Evolutionary conservation across 805 yeast species (phyloP), one percentile per base, ranked within the genome.

Genomic region (Ogataea glucozyma): DNA sequence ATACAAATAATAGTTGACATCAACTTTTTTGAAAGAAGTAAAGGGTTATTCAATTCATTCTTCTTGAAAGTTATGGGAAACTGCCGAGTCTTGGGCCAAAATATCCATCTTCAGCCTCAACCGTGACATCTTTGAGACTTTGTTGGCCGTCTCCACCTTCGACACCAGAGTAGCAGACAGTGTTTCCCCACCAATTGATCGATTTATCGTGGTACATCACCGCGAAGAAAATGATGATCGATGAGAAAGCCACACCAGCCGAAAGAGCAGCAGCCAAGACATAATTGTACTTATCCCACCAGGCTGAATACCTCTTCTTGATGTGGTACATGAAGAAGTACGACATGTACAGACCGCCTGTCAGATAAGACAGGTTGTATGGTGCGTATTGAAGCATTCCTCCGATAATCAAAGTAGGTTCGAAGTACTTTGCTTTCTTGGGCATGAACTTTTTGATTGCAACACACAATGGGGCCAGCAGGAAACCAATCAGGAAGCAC

Each of bases 271-370:
- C 79, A 13, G 85, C 75, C 41, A 84, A 63, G 4, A 82, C 74
- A 56, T 81, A 83, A 58, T 82, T 83, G 61, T 84, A 84, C 60
- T 82, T 83, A 30, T 82, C 81, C 89, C 90, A 84, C 90, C 89
- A 84, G 35, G 71, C 65, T 37, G 76, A 66, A 64, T 77, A 81
- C 46, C 70, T 67, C 38, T 76, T 70, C 46, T 78, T 79, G 44
- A 83, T 64, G 53, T 70, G 69, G 62, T 43, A 49, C 47, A 72
- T 79, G 66, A 83, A 83, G 4, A 70, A 38, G 48, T 71, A 72
- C 4, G 86, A 84, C 30, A 77, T 69, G 26, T 69, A 58, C 48
- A 80, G 74, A 66, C 75, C 82, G 6, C 78, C 62, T 23, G 76
- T 72, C 61, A 80, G 81, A 59, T 80, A 81, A 60, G 81, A 82